Percentiles rank a stretch among this genome's conserved stretches.
Evolutionary conservation across 495 filamentous ascomycete species (phyloP).

Genomic region (Neurospora sp.): DNA sequence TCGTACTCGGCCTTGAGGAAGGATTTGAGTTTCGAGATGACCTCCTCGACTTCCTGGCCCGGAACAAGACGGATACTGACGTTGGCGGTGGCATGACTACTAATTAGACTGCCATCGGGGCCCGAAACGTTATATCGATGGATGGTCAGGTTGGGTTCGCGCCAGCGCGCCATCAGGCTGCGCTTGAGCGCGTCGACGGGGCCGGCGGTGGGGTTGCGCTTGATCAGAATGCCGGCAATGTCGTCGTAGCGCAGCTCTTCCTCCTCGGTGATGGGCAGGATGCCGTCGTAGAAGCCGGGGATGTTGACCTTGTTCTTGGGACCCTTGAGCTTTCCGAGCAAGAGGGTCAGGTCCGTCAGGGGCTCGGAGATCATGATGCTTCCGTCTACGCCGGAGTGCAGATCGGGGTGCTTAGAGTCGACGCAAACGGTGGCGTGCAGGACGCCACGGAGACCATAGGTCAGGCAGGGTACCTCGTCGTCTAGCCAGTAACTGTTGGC

Average conservation of each 20-base stretch:
- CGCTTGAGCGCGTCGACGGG: constrained; percentile 58
- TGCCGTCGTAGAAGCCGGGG: constrained; percentile 75
- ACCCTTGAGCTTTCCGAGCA: constrained; percentile 69
- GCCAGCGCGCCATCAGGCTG: constrained; percentile 85
- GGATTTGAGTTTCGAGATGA: constrained; percentile 52
- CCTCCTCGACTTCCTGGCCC: constrained; percentile 71
- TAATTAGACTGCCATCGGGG: constrained; percentile 78
- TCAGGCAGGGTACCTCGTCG: constrained; percentile 88
- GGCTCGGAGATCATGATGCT: constrained; percentile 81
- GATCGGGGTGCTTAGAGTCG: constrained; percentile 74
- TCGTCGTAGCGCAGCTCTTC: constrained; percentile 77
- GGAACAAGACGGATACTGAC: constrained; percentile 89
- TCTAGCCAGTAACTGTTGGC: constrained; percentile 99
- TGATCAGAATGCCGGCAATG: constrained; percentile 65
- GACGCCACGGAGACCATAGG: constrained; percentile 90
- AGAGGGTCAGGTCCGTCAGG: constrained; percentile 74
- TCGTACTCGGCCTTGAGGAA: constrained; percentile 66
- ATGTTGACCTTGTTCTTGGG: constrained; percentile 51
- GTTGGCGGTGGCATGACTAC: constrained; percentile 70
- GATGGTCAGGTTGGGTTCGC: constrained; percentile 88
- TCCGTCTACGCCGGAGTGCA: constrained; percentile 93
- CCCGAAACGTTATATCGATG: constrained; percentile 88
- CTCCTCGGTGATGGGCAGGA: constrained; percentile 61
- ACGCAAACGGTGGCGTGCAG: constrained; percentile 86
- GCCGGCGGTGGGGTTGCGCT: constrained; percentile 54